Evolutionary conservation across 139 green algal species (phyloP).

Genomic region (Helicosporidium sp.): DNA sequence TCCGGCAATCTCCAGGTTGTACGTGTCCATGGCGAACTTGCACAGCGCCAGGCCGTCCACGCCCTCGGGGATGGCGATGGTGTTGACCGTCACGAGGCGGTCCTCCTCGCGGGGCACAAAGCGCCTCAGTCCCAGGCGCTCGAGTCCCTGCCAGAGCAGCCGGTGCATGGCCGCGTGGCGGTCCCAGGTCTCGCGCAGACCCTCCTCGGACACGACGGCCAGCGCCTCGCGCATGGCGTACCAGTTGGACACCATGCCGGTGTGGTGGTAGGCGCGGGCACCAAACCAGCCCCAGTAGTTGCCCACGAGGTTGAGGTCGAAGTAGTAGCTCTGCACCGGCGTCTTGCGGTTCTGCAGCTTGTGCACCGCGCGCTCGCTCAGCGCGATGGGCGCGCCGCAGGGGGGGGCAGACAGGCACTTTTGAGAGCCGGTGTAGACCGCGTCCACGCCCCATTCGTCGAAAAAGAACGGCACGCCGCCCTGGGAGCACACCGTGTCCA

Average conservation of each 20-base stretch:
- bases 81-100: conserved; percentile 70
- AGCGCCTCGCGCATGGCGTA: conserved; percentile 78
- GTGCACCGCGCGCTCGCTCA: conserved; percentile 46
- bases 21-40: conserved; percentile 67
- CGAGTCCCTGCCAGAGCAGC: conserved; percentile 59
- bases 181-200: conserved; percentile 35
- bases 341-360: conserved; percentile 58
- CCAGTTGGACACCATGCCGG: conserved; percentile 49
- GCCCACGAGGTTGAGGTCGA: conserved; percentile 70
- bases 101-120: conserved; percentile 55
- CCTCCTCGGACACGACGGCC: conserved; percentile 52
- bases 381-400: conserved; percentile 48
- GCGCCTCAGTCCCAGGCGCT: conserved; percentile 47
- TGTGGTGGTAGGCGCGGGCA: conserved; percentile 65
- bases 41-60: conserved; percentile 53
- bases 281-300: conserved; percentile 40
- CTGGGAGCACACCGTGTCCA: conserved; percentile 78
- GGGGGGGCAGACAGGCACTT: conserved; percentile 70
- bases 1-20: conserved; percentile 45
- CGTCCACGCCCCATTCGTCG: conserved; percentile 56
- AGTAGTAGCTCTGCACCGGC: conserved; percentile 39
- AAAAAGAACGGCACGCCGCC: conserved; percentile 57
- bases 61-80: conserved; percentile 72
- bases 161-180: conserved; percentile 38
- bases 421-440: conserved; percentile 69